phyloP scores from a whole-genome alignment of 2,329 filamentous ascomycete species.

The Esteya vermicola region DNA sequence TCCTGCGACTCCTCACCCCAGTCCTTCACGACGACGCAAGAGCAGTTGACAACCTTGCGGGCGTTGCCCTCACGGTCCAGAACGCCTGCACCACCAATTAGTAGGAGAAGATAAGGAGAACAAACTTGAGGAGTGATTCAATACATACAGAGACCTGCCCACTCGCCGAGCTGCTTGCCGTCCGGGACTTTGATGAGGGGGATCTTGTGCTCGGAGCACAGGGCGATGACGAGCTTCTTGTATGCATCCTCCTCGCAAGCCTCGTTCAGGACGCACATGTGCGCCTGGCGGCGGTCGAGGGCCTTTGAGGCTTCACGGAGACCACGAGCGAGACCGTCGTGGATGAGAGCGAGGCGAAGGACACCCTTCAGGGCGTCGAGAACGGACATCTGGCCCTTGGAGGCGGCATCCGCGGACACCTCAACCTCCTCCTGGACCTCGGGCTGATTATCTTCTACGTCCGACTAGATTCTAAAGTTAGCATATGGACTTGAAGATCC shows the following conservation, averaged over 20 bases:
- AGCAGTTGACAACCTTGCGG: conserved; percentile 99
- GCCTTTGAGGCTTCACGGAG: conserved; percentile 98
- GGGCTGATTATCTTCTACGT: conserved; percentile 97
- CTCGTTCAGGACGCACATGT: conserved; percentile 99
- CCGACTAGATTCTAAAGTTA: conserved; percentile 53
- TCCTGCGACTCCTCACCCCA: conserved; percentile 99
- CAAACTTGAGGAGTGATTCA: neutral
- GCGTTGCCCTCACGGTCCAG: conserved; percentile 98
- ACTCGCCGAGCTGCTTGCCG: conserved; percentile 99
- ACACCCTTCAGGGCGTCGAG: conserved; percentile 98
- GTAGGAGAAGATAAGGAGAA: neutral
- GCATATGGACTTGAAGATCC: neutral
- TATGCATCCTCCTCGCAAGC: conserved; percentile 99
- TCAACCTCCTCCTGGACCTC: conserved; percentile 83
- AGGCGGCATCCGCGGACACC: conserved; percentile 78
- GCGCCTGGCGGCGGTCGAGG: conserved; percentile 93
- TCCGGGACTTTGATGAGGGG: conserved; percentile 99
- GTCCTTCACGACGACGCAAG: conserved; percentile 98
- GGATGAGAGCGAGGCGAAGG: conserved; percentile 95
- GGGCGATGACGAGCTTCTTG: conserved; percentile 99
- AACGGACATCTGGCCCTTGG: conserved; percentile 91
- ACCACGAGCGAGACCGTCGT: conserved; percentile 97
- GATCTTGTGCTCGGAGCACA: conserved; percentile 99
- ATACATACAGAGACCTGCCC: conserved; percentile 95
- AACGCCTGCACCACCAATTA: conserved; percentile 52